phyloP scores from a whole-genome alignment of 2,329 filamentous ascomycete genomes.

The Colletotrichum lupini region DNA sequence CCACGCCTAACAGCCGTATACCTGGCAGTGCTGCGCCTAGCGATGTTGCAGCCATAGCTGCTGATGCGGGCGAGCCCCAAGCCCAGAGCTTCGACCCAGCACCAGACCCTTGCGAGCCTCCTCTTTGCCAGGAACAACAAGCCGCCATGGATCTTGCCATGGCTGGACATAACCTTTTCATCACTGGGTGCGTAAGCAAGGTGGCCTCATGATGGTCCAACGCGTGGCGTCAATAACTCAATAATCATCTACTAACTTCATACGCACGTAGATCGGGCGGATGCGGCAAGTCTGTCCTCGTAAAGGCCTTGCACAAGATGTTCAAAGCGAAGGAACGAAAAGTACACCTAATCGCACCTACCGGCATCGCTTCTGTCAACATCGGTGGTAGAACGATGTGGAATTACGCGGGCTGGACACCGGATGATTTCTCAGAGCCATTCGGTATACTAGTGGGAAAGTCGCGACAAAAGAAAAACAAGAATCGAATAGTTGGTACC shows the following conservation, averaged over 20 bases:
- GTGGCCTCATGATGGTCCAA: too few species aligned
- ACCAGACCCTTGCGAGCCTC: neutral
- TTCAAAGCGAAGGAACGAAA: neutral
- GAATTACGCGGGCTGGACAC: slow-evolving; percentile 67
- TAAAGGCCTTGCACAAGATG: neutral
- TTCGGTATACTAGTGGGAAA: neutral
- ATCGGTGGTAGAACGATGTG: slow-evolving; percentile 67
- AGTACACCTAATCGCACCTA: slow-evolving; percentile 67
- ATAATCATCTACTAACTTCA: neutral
- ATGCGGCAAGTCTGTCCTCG: slow-evolving; percentile 20
- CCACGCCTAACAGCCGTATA: neutral
- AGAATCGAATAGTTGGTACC: slow-evolving; percentile 42
- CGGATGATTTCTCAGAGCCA: slow-evolving; percentile 30
- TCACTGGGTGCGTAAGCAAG: slow-evolving; percentile 65
- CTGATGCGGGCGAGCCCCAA: too few species aligned
- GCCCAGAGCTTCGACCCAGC: neutral
- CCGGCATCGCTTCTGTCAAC: slow-evolving; percentile 67
- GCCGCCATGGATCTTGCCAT: slow-evolving; percentile 54
- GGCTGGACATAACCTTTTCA: slow-evolving; percentile 68
- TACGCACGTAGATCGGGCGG: slow-evolving; percentile 1
- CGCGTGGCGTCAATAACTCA: too few species aligned
- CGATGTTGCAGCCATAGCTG: neutral
- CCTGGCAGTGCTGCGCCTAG: neutral
- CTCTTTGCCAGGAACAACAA: slow-evolving; percentile 9
- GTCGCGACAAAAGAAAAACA: neutral